Percentiles rank a stretch among this genome's conserved stretches.
Evolutionary conservation across 2,329 filamentous ascomycete species (phyloP).

Genomic region (Trichoderma arundinaceum): DNA sequence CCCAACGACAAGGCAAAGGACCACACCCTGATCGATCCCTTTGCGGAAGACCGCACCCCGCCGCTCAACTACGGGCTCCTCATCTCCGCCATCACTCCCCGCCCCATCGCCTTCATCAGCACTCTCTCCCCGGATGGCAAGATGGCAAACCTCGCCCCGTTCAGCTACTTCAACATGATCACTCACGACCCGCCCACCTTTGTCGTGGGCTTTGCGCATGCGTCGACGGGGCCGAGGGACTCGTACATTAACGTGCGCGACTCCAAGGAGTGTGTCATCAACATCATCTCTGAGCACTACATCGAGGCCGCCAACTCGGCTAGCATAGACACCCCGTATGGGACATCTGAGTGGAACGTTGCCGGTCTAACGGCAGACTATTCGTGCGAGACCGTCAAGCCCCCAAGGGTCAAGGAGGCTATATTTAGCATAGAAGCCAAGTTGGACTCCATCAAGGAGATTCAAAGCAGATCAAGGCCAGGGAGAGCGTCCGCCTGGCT

Average conservation of each 20-base stretch:
- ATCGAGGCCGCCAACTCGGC: conserved; percentile 88
- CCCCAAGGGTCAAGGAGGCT: conserved; percentile 79
- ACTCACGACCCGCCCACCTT: conserved; percentile 89
- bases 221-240: conserved; percentile 70
- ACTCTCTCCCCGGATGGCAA: conserved; percentile 64
- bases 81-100: conserved; percentile 80
- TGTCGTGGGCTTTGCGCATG: conserved; percentile 59
- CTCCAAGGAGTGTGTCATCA: conserved; percentile 78
- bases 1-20: conserved; percentile 44
- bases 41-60: conserved; percentile 69
- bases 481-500: conserved; percentile 78
- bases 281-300: conserved; percentile 84
- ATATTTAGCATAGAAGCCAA: conserved; percentile 83
- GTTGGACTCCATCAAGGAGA: conserved; percentile 76
- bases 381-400: conserved; percentile 67
- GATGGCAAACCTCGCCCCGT: conserved; percentile 78
- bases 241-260: conserved; percentile 75
- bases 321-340: conserved; percentile 77
- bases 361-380: conserved; percentile 74
- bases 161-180: conserved; percentile 84
- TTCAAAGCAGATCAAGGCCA: conserved; percentile 71
- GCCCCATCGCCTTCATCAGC: conserved; percentile 72
- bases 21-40: conserved; percentile 82
- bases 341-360: conserved; percentile 78
- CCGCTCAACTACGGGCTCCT: conserved; percentile 89